phyloP scores from a whole-genome alignment of 2,329 filamentous ascomycete genomes.

The Colletotrichum scovillei region DNA sequence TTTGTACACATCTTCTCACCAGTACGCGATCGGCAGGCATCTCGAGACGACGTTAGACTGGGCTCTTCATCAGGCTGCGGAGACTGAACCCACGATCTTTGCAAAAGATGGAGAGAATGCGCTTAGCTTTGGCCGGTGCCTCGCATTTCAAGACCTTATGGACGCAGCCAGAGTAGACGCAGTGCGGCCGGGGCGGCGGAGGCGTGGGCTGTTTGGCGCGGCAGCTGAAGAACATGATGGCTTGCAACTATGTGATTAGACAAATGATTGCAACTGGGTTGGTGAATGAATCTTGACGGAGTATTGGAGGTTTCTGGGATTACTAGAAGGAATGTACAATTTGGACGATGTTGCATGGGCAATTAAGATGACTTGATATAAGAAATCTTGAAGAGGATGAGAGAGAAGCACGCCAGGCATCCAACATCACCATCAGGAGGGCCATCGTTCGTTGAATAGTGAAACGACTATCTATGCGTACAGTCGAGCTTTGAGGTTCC shows the following conservation, averaged over 20 bases:
- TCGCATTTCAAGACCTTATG: conserved; percentile 33
- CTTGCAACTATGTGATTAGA: background rate
- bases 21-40: conserved; percentile 36
- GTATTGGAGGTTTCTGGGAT: background rate
- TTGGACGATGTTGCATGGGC: background rate
- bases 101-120: conserved; percentile 33
- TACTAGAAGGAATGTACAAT: background rate
- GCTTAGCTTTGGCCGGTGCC: background rate
- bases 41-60: conserved; percentile 5
- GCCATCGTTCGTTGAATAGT: too few species aligned
- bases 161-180: conserved; percentile 25
- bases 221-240: conserved; percentile 37
- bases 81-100: conserved; percentile 29
- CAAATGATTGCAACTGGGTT: background rate
- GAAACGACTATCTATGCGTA: background rate
- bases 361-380: background rate
- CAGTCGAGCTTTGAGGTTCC: too few species aligned
- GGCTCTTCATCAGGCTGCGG: too few species aligned
- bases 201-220: conserved; percentile 10
- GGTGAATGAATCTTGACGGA: too few species aligned
- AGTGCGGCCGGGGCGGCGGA: conserved; percentile 6
- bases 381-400: background rate
- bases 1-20: conserved; percentile 36
- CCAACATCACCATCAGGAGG: background rate
- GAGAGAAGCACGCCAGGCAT: background rate